Percentiles rank a stretch among this genome's conserved stretches.
These are phyloP conservation scores for Puccinia brachypodii DNA, from an alignment of 1,284 basidiomycete species.

Conservation along the genomic window DNA sequence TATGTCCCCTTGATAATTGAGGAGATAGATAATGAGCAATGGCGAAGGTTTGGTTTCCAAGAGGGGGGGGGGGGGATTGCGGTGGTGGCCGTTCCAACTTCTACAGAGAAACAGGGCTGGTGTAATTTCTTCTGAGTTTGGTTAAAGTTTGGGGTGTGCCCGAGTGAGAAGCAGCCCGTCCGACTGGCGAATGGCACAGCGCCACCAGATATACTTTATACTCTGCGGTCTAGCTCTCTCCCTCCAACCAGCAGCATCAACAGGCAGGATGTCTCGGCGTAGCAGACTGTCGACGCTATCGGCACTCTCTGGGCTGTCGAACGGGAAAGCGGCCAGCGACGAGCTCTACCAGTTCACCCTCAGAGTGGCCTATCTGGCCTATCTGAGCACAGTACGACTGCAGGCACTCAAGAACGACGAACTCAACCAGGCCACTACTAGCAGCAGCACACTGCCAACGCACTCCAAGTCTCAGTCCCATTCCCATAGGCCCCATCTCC, in stretches of 20 bases:
- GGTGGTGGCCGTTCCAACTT: no score
- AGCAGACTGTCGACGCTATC: conserved; percentile 41
- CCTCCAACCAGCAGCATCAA: not conserved
- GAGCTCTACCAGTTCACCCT: conserved; percentile 37
- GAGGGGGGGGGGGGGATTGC: no score
- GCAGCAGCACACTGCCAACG: conserved; percentile 54
- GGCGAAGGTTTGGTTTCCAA: no score
- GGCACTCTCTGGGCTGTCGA: conserved; percentile 18
- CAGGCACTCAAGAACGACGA: conserved; percentile 22
- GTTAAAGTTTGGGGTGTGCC: no score
- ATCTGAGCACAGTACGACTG: conserved; percentile 28
- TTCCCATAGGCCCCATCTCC: conserved; percentile 52
- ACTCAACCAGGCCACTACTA: not conserved
- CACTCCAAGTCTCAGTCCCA: conserved; percentile 59
- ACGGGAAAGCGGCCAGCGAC: conserved; percentile 1
- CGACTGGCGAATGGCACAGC: no score
- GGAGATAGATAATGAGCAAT: no score
- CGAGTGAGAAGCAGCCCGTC: no score
- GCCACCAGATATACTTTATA: no score
- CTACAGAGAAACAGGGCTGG: no score
- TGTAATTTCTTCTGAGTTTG: no score
- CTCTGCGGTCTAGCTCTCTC: no score
- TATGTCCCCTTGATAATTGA: no score
- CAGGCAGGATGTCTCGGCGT: conserved; percentile 32
- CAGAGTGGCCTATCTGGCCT: conserved; percentile 40